Evolutionary conservation across 2,329 filamentous ascomycete species (phyloP).

Genomic region (Fusarium sp.): DNA sequence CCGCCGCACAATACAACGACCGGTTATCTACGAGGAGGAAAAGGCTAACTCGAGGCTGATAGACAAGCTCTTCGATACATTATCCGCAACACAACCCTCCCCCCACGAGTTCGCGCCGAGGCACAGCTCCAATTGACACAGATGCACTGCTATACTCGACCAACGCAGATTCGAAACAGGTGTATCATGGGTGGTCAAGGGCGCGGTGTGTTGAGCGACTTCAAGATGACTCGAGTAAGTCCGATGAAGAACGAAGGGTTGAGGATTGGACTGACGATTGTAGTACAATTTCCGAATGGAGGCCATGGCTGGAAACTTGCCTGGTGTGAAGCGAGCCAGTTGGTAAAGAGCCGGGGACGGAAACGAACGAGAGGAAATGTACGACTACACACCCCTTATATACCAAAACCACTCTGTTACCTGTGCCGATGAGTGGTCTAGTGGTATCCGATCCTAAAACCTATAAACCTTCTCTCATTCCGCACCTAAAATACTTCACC

Average conservation of each 20-base stretch:
- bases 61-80: conserved; percentile 95
- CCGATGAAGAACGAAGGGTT: neutral
- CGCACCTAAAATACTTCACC: neutral
- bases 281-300: conserved; percentile 95
- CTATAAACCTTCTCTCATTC: neutral
- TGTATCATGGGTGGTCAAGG: conserved; percentile 93
- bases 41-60: conserved; percentile 6
- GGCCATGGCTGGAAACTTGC: conserved; percentile 83
- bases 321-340: conserved; percentile 94
- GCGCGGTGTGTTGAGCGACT: conserved; percentile 90
- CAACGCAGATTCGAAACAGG: conserved; percentile 92
- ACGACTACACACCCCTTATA: conserved; percentile 2
- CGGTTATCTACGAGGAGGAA: neutral
- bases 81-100: conserved; percentile 89
- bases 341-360: conserved; percentile 70
- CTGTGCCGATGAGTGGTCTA: neutral
- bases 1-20: neutral
- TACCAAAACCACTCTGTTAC: neutral
- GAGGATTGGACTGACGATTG: conserved; percentile 38
- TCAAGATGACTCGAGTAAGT: conserved; percentile 89
- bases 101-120: conserved; percentile 83
- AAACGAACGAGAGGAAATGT: conserved; percentile 18
- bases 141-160: conserved; percentile 95
- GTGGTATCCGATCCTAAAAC: neutral
- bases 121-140: conserved; percentile 92